phyloP scores from a whole-genome alignment of 2,329 filamentous ascomycete species.

The Nothopassalora personata region DNA sequence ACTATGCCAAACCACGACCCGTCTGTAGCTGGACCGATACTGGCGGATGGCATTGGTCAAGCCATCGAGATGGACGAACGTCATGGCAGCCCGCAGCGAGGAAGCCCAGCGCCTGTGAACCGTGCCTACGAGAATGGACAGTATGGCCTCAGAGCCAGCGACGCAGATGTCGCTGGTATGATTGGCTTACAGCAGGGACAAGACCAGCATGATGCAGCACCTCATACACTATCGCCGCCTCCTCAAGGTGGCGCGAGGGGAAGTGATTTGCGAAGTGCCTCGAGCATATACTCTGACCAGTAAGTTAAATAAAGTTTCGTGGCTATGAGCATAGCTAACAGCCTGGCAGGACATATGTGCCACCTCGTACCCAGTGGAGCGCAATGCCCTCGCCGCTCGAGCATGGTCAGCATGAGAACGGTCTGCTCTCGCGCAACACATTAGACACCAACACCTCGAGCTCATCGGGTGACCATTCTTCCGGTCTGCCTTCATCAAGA shows the following conservation, averaged over 20 bases:
- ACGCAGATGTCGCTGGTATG: slow-evolving; percentile 69
- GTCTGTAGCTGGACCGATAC: slow-evolving; percentile 15
- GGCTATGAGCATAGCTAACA: slow-evolving; percentile 8
- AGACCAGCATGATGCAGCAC: slow-evolving; percentile 63
- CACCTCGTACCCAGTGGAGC: slow-evolving; percentile 45
- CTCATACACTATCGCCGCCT: slow-evolving; percentile 38
- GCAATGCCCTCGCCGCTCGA: slow-evolving; percentile 10
- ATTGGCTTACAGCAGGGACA: slow-evolving; percentile 61
- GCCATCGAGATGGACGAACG: slow-evolving; percentile 76
- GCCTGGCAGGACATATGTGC: slow-evolving; percentile 37
- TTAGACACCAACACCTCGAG: slow-evolving; percentile 10
- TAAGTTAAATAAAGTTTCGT: slow-evolving; percentile 44
- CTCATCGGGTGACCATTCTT: slow-evolving; percentile 14
- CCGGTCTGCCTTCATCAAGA: slow-evolving; percentile 15
- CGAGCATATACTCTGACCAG: slow-evolving; percentile 69
- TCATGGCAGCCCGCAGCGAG: slow-evolving; percentile 47
- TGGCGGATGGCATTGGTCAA: slow-evolving; percentile 48
- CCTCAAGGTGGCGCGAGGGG: slow-evolving; percentile 60
- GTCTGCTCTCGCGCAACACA: slow-evolving; percentile 8
- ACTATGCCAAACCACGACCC: slow-evolving; percentile 30
- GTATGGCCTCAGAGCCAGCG: slow-evolving; percentile 53
- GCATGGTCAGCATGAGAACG: slow-evolving; percentile 5
- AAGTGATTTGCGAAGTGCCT: slow-evolving; percentile 56
- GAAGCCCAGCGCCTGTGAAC: slow-evolving; percentile 6
- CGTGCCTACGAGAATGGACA: slow-evolving; percentile 14